These are phyloP conservation scores for Alliaria petiolata DNA, from an alignment of 345 rosid species.

Conservation along the genomic window DNA sequence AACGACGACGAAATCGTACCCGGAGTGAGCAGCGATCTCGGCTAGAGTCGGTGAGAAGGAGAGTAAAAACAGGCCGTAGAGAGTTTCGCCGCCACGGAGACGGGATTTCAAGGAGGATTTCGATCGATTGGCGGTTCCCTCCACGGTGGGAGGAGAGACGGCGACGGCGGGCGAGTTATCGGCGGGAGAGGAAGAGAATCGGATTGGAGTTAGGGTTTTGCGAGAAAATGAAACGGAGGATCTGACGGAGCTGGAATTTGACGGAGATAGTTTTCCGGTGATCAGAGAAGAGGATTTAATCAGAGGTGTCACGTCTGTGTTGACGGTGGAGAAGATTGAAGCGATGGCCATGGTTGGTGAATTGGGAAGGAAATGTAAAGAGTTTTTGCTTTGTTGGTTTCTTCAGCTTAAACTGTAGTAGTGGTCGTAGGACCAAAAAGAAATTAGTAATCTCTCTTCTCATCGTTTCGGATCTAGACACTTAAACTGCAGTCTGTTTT, in stretches of 20 bases:
- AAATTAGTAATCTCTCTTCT: background rate
- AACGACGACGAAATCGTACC: constrained; percentile 81
- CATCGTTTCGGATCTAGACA: background rate
- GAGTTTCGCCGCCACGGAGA: constrained; percentile 66
- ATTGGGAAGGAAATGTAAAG: constrained; percentile 13
- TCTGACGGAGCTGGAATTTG: constrained; percentile 15
- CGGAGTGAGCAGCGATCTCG: constrained; percentile 80
- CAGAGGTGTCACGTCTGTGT: constrained; percentile 1
- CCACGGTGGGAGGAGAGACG: constrained; percentile 7
- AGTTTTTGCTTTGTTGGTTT: background rate
- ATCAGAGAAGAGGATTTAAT: background rate
- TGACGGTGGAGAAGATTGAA: constrained; percentile 16
- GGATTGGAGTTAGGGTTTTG: constrained; percentile 30
- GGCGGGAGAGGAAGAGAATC: constrained; percentile 34
- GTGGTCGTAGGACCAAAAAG: background rate
- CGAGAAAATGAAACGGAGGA: constrained; percentile 27
- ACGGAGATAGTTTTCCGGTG: background rate
- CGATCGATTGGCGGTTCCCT: background rate
- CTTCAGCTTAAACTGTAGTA: background rate
- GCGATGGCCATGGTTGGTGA: constrained; percentile 21
- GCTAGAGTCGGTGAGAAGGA: constrained; percentile 89
- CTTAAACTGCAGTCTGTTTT: constrained; percentile 9
- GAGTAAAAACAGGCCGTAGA: constrained; percentile 81
- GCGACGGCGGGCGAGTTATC: constrained; percentile 27
- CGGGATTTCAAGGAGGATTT: constrained; percentile 62